Conservation (phyloP, 2,329 filamentous ascomycete species). For the Aspergillus fischeri region DNA sequence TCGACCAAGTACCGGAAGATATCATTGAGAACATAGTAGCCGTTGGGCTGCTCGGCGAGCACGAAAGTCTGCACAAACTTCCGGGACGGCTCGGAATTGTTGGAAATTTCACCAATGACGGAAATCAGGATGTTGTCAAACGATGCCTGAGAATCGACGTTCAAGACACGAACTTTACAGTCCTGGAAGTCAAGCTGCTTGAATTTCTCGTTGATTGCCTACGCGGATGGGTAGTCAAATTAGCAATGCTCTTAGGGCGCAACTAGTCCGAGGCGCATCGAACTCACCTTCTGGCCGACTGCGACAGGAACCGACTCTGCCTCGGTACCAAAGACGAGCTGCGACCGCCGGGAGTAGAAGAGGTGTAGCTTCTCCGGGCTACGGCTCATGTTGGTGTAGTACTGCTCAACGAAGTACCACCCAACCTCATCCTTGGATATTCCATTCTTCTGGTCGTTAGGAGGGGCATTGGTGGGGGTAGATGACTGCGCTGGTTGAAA, state of each 20-base stretch:
- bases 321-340: slow-evolving; percentile 89
- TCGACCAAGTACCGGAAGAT: slow-evolving; percentile 94
- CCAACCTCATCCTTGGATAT: slow-evolving; percentile 88
- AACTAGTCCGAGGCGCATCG: background rate
- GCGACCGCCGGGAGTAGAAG: slow-evolving; percentile 94
- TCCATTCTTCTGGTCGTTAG: slow-evolving; percentile 38
- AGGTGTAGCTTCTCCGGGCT: slow-evolving; percentile 89
- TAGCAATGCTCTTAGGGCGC: slow-evolving; percentile 1
- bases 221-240: slow-evolving; percentile 14
- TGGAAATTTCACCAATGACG: slow-evolving; percentile 96
- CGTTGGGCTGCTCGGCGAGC: slow-evolving; percentile 89
- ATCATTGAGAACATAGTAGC: slow-evolving; percentile 97
- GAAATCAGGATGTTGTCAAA: slow-evolving; percentile 93
- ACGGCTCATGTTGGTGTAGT: slow-evolving; percentile 96
- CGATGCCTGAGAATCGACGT: slow-evolving; percentile 93
- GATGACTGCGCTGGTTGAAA: slow-evolving; percentile 39
- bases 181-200: slow-evolving; percentile 91
- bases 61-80: slow-evolving; percentile 99
- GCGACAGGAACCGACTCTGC: slow-evolving; percentile 83
- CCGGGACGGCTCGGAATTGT: slow-evolving; percentile 83
- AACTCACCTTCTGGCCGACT: slow-evolving; percentile 77
- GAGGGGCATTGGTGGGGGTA: slow-evolving; percentile 36
- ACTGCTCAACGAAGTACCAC: slow-evolving; percentile 99
- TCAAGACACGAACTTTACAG: slow-evolving; percentile 96
- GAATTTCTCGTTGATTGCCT: slow-evolving; percentile 94